phyloP scores from a whole-genome alignment of 208 protist genomes.

The Trypanosoma mega region DNA sequence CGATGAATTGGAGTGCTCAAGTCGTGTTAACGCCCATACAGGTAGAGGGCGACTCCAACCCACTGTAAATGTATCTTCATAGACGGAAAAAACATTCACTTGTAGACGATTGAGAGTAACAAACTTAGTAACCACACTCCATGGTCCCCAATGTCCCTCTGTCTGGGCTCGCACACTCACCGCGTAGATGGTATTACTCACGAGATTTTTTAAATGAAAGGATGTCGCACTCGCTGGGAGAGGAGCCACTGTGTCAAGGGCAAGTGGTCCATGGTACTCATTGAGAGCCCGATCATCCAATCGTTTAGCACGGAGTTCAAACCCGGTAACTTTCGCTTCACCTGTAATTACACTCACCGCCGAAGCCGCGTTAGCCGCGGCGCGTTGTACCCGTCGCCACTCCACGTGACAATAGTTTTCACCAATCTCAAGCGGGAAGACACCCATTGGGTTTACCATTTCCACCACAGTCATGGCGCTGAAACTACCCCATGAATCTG shows the following conservation, averaged over 20 bases:
- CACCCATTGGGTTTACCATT: conserved; percentile 69
- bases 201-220: conserved; percentile 63
- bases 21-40: conserved; percentile 27
- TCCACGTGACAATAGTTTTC: conserved; percentile 88
- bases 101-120: conserved; percentile 78
- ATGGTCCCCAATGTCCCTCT: conserved; percentile 82
- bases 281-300: conserved; percentile 52
- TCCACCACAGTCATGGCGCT: conserved; percentile 58
- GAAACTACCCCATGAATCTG: conserved; percentile 56
- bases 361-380: conserved; percentile 19
- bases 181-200: conserved; percentile 85
- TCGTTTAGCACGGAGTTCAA: conserved; percentile 70
- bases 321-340: conserved; percentile 37
- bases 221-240: conserved; percentile 44
- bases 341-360: conserved; percentile 23
- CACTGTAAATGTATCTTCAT: conserved; percentile 64
- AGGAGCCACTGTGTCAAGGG: conserved; percentile 52
- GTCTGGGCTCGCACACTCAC: conserved; percentile 74
- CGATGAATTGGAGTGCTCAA: neutral
- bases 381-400: conserved; percentile 56
- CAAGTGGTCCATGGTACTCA: conserved; percentile 52
- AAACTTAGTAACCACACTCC: conserved; percentile 78
- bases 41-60: conserved; percentile 76
- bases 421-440: conserved; percentile 83
- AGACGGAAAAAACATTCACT: conserved; percentile 70